Evolutionary conservation across 2,329 filamentous ascomycete genomes (phyloP).

Genomic region (Cadophora gregata): DNA sequence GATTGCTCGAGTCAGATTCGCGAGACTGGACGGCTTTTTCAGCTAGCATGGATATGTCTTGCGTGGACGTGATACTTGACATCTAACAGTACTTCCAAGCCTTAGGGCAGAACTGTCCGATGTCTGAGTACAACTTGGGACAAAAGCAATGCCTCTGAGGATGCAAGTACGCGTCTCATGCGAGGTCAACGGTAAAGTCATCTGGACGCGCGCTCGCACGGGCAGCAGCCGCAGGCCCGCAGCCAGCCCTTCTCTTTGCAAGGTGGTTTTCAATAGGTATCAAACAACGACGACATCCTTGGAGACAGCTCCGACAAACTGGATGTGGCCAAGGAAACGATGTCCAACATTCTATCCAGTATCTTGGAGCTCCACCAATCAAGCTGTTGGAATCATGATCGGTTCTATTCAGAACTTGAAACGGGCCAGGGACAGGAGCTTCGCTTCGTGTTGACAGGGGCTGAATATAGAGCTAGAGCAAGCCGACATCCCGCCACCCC

Average conservation of each 20-base stretch:
- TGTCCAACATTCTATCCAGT: not conserved
- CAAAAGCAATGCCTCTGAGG: conserved; percentile 8
- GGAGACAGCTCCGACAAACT: conserved; percentile 10
- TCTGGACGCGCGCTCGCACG: not conserved
- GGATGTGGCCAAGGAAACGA: not conserved
- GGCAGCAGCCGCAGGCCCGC: too few species aligned
- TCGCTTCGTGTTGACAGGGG: conserved; percentile 15
- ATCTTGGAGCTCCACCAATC: conserved; percentile 7
- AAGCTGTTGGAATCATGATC: not conserved
- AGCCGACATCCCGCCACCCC: not conserved
- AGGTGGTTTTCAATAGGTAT: conserved; percentile 14
- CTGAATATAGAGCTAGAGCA: conserved; percentile 19
- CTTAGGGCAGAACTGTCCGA: not conserved
- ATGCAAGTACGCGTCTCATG: conserved; percentile 20
- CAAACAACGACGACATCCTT: conserved; percentile 17
- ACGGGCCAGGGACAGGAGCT: conserved; percentile 10
- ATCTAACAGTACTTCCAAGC: not conserved
- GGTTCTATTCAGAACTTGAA: conserved; percentile 1
- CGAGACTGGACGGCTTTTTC: conserved; percentile 1
- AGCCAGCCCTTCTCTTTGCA: not conserved
- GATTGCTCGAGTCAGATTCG: conserved; percentile 8
- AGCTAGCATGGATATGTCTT: not conserved
- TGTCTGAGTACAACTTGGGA: not conserved
- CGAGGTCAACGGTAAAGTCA: not conserved
- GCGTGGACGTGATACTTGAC: not conserved